Evolutionary conservation across 768 basidiomycete genomes (phyloP), one percentile per base, ranked within the genome.

Genomic region (Boletus pseudopeckii): DNA sequence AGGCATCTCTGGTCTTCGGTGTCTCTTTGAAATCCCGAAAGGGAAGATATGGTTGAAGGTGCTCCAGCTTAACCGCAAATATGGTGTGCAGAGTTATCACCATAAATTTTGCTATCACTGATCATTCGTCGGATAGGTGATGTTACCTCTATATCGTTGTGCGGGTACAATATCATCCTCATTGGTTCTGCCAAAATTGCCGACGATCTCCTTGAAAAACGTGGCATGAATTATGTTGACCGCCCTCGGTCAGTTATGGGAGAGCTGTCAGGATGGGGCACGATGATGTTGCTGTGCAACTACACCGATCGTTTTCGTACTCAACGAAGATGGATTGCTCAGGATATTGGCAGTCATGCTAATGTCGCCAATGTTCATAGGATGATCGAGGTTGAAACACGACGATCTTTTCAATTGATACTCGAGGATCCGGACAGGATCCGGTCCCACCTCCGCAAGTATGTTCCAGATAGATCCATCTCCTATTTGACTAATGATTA

Each of bases 151-250:
- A n/a, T 32, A 8, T 49, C 48, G 28, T 15, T 60, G 8, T 39
- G 50, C 3, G 52, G 54, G 30, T 46, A 77, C 53, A 72, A 74
- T 11, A 65, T 80, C 39, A 64, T 79, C 22, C 53, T 80, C 34
- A 57, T 81, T 3, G 77, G 77, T 52, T 74, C 77, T n/a, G 69
- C 72, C 10, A 61, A 68, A 38, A 73, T 71, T 6, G 69, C 74
- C 15, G 58, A 62, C 15, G 78, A 80, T 18, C 69, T 80, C 3
- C 70, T 81, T 8, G 77, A 80, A 54, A 79, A 74, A 53, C 68
- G 75, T 33, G 67, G 75, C 26, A 57, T 57, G 26, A 75, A 72
- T 11, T 81, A 77, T 53, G 74, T 77, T 9, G 59, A 60, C n/a
- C 55, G 61, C 11, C 61, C 61, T 34, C 56, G 42, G 30, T 60